Evolutionary conservation across 306 rosid species (phyloP).

Genomic region (Oemleria cerasiformis): DNA sequence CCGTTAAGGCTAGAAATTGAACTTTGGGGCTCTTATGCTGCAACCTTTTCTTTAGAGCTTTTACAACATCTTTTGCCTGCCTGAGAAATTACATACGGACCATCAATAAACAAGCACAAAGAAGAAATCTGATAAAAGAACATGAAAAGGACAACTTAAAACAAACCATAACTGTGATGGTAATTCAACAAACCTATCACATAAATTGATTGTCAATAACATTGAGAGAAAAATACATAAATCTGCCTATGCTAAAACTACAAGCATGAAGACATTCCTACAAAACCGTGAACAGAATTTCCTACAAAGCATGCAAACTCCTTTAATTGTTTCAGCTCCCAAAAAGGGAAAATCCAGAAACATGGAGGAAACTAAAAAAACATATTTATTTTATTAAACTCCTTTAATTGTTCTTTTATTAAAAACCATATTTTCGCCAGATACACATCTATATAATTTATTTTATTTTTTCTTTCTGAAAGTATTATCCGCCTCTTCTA

Average conservation of each 20-base stretch:
- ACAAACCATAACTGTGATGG: background rate
- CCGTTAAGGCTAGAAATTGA: constrained; percentile 87
- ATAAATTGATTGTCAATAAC: background rate
- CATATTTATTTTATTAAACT: too few species aligned
- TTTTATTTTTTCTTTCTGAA: background rate
- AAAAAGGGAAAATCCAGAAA: background rate
- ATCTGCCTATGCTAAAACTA: background rate
- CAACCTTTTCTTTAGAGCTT: constrained; percentile 88
- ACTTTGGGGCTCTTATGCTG: constrained; percentile 89
- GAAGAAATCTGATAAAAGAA: background rate
- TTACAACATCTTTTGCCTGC: constrained; percentile 97
- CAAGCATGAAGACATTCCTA: too few species aligned
- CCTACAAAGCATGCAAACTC: background rate
- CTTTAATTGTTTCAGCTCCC: background rate
- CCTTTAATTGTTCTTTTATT: too few species aligned
- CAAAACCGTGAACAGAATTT: background rate
- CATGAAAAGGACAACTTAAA: background rate
- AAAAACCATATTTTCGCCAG: background rate
- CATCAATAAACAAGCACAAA: constrained; percentile 29
- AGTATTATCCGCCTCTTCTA: background rate
- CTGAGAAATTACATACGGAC: constrained; percentile 42
- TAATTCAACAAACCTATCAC: background rate
- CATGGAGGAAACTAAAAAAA: background rate
- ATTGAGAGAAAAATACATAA: background rate
- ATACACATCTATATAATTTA: background rate